These are phyloP conservation scores for Larix sibirica DNA, from an alignment of 83 land plant species.

Conservation along the genomic window DNA sequence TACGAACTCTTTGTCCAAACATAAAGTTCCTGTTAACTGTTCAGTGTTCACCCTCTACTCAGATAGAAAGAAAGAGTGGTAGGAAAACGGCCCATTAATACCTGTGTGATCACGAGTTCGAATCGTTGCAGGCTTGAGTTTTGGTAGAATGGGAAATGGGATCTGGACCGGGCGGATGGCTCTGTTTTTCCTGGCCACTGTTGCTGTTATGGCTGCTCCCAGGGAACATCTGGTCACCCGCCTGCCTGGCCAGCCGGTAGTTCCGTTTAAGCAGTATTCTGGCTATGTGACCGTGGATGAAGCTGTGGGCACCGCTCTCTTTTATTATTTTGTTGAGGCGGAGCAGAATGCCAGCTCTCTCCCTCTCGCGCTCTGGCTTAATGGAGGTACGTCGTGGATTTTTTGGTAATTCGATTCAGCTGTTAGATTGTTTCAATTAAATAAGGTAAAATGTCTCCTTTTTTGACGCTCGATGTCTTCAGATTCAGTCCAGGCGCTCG, in stretches of 20 bases:
- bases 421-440: slow-evolving; percentile 16
- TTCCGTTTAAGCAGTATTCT: slow-evolving; percentile 60
- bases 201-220: slow-evolving; percentile 1
- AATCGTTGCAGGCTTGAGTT: background rate
- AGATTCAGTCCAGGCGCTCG: slow-evolving; percentile 47
- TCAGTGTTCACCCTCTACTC: no score
- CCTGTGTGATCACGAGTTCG: background rate
- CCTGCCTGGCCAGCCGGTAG: slow-evolving; percentile 61
- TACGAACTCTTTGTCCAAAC: no score
- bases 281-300: slow-evolving; percentile 77
- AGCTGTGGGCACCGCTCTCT: slow-evolving; percentile 68
- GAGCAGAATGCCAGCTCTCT: slow-evolving; percentile 18
- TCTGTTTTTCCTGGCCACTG: background rate
- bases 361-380: slow-evolving; percentile 81
- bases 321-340: slow-evolving; percentile 76
- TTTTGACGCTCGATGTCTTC: slow-evolving; percentile 26
- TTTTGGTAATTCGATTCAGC: slow-evolving; percentile 18
- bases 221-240: slow-evolving; percentile 8
- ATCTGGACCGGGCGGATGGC: background rate
- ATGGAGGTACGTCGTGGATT: slow-evolving; percentile 43
- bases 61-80: no score
- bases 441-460: slow-evolving; percentile 31
- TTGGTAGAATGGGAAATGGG: background rate
- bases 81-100: no score
- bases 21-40: no score